Conservation (phyloP, 1,284 basidiomycete species). For the Naganishia sp. region DNA sequence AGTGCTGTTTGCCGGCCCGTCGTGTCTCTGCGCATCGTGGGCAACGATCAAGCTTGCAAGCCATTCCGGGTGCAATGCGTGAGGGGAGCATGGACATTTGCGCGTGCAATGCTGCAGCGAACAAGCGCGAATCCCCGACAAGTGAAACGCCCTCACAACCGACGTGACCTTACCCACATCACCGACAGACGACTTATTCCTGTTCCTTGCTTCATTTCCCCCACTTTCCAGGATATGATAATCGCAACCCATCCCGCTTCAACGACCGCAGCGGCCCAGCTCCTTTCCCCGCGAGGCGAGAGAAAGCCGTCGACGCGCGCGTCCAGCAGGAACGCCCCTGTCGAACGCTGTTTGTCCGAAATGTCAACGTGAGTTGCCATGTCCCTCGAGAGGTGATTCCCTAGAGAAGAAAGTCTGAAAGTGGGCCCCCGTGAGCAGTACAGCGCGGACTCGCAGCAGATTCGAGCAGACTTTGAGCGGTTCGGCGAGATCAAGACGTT, state of each 20-base stretch:
- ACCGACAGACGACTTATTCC: neutral
- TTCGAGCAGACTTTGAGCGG: conserved; percentile 81
- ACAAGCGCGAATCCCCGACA: too few relatives aligned
- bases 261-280: neutral
- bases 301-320: conserved; percentile 69
- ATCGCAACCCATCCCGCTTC: neutral
- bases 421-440: conserved; percentile 61
- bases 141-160: too few relatives aligned
- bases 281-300: neutral
- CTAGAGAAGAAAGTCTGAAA: neutral
- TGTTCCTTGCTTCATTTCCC: neutral
- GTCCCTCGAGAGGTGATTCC: neutral
- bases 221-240: conserved; percentile 2
- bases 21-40: too few relatives aligned
- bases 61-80: too few relatives aligned
- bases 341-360: conserved; percentile 92
- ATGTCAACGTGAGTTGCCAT: conserved; percentile 74
- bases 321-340: conserved; percentile 89
- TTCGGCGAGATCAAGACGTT: conserved; percentile 95
- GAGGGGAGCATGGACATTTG: too few relatives aligned
- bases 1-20: too few relatives aligned
- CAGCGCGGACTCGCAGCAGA: conserved; percentile 79
- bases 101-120: too few relatives aligned
- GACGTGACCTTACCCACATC: too few relatives aligned
- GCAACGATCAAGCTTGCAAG: too few relatives aligned